Evolutionary conservation across 495 filamentous ascomycete species (phyloP).

Genomic region (Penicillium psychrofluorescens): DNA sequence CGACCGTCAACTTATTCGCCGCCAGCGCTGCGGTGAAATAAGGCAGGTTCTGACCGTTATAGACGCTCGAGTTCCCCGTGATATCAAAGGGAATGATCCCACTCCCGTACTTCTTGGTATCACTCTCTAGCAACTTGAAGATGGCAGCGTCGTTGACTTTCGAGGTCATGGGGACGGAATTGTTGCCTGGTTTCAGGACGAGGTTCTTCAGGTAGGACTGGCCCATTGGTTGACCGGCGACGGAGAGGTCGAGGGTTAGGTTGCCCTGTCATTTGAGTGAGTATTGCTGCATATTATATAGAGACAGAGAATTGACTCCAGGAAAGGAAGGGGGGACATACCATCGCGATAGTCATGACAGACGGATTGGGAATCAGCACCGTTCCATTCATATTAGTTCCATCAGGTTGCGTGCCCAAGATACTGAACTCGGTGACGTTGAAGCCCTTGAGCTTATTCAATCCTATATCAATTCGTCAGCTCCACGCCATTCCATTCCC

Average conservation of each 20-base stretch:
- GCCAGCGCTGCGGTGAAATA: conserved; percentile 53
- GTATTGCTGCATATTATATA: background rate
- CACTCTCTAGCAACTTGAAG: conserved; percentile 25
- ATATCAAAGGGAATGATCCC: conserved; percentile 55
- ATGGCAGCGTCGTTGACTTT: conserved; percentile 44
- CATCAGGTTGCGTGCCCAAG: conserved; percentile 23
- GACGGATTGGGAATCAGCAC: conserved; percentile 66
- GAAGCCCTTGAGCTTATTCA: conserved; percentile 56
- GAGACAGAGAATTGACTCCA: conserved; percentile 1
- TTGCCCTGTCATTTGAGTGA: conserved; percentile 46
- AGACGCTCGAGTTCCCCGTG: conserved; percentile 47
- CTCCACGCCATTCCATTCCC: background rate
- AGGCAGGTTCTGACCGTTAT: conserved; percentile 49
- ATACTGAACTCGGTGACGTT: conserved; percentile 46
- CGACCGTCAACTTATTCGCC: conserved; percentile 26
- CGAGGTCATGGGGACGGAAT: conserved; percentile 48
- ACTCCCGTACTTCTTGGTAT: conserved; percentile 38
- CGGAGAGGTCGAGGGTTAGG: conserved; percentile 51
- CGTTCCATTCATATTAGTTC: conserved; percentile 57
- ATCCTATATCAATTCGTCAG: conserved; percentile 24
- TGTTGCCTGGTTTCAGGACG: conserved; percentile 52
- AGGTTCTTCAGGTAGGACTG: conserved; percentile 50
- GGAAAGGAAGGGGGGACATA: conserved; percentile 18
- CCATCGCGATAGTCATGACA: conserved; percentile 55
- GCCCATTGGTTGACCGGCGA: conserved; percentile 45